Conservation (phyloP, 106 monocot genomes). For the Hemerocallis citrina region DNA sequence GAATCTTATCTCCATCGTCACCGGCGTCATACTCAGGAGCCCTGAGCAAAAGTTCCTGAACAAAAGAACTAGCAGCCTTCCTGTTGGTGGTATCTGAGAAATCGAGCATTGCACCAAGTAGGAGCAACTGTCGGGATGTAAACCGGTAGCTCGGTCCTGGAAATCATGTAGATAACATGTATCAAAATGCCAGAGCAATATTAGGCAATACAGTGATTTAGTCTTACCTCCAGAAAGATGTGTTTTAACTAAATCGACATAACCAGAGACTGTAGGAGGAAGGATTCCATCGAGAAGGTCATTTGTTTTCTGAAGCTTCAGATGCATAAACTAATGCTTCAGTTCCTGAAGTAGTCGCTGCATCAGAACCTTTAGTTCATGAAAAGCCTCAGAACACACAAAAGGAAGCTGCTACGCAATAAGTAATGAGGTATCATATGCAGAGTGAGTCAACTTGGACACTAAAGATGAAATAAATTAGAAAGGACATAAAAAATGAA, state of each 20-base stretch:
- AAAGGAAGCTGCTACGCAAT: neutral
- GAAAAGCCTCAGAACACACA: neutral
- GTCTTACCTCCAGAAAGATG: conserved; percentile 78
- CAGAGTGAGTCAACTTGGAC: neutral
- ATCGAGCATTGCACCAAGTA: conserved; percentile 82
- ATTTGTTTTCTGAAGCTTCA: conserved; percentile 78
- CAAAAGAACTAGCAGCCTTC: conserved; percentile 67
- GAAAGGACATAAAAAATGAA: neutral
- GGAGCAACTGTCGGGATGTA: conserved; percentile 64
- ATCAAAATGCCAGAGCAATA: neutral
- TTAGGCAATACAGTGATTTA: neutral
- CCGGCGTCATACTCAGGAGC: conserved; percentile 64
- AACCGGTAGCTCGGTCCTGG: conserved; percentile 83
- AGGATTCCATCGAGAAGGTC: conserved; percentile 77
- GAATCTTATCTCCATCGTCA: conserved; percentile 50
- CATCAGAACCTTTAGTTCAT: conserved; percentile 84
- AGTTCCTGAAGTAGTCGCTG: conserved; percentile 82
- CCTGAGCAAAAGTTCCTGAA: conserved; percentile 55
- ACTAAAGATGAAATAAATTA: neutral
- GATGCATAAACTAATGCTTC: conserved; percentile 92
- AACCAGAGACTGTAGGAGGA: conserved; percentile 72
- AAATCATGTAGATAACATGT: conserved; percentile 7
- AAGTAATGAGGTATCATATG: neutral
- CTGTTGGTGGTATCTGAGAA: conserved; percentile 79
- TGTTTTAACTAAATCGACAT: conserved; percentile 70